Base-by-base conservation (phyloP, 108 stramenopile species). In the Chaetoceros tenuissimus region DNA sequence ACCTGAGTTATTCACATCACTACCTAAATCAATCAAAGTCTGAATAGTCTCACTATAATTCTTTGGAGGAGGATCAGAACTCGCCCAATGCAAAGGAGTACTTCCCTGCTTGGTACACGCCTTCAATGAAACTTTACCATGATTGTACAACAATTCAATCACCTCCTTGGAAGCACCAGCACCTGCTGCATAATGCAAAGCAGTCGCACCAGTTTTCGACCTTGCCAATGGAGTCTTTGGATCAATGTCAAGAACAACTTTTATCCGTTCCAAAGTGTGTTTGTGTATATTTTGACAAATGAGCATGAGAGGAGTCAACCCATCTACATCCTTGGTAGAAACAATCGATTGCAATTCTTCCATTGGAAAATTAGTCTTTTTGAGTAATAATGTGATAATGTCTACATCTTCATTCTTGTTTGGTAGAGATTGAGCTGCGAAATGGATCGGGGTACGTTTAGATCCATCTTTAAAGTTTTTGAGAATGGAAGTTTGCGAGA, bases 41-140 rank as follows among this genome's bases (percentile, higher is more conserved):
- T 62, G 10, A 21, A 72, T 66, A 3, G 69, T 71, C 45, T 31
- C 56, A 5, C 16, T 3, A 51, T 44, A 19, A 7, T 71, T 48
- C 25, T 47, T 48, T n/a, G n/a, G n/a, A n/a, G n/a, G n/a, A 3
- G 28, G 8, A n/a, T 26, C 52, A 1, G 65, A 51, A 23, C 40
- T 40, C 19, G 71, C 71, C 71, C 71, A 72, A 51, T 66, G 71
- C 61, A 72, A 57, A 13, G 71, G 71, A 13, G 65, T 66, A 13
- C 71, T 65, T n/a, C 60, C 60, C 44, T 72, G 51, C 25, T 21
- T 3, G 45, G 58, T 40, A 44, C 26, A 61, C 3, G 71, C 55
- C 19, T 47, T 5, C 2, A 67, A 16, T 3, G 64, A 59, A 8
- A 62, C 54, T 16, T 60, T 59, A 25, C 43, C 64, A 22, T 25